Base-by-base conservation (phyloP, 345 rosid genomes). In the Lagerstroemia speciosa region DNA sequence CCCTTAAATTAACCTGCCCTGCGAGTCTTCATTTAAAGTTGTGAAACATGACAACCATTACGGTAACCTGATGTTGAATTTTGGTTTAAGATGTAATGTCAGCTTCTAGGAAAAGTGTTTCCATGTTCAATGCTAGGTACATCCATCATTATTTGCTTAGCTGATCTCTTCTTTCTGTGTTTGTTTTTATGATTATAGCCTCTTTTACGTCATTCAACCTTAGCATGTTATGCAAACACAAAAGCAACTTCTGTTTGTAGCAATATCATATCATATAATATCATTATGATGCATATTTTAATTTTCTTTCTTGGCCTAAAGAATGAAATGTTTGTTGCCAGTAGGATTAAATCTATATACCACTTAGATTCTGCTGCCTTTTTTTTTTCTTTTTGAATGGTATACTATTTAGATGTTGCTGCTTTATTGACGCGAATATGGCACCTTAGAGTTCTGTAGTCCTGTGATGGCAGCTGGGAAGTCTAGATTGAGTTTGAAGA, bases 401-500 rank as follows among this genome's bases (percentile, higher is more conserved):
- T n/a, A n/a, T n/a, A n/a, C n/a, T n/a, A n/a, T n/a, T n/a, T n/a
- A n/a, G n/a, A n/a, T 89, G 97, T 75, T 87, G 87, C 84, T 88
- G 84, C 74, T 80, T 74, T 73, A 84, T 85, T 34, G 80, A 82
- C 66, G 66, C 74, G 36, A 85, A 91, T 67, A 91, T 36, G 71
- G 89, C 75, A 72, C 85, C 68, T 90, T 87, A 75, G 95, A 86
- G 70, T 88, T 79, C 79, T 84, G 82, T 67, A 82, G 83, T 79
- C 73, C 85, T 60, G 68, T 89, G 75, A 84, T 89, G 91, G 87
- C 84, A 64, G 84, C 93, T 74, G 90, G 90, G 70, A 91, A 89
- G 78, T 80, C 97, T 55, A 85, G 78, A 55, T 24, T 31, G 78
- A 79, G 79, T 40, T 73, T 79, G 67, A 83, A 84, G 71, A 82